These are phyloP conservation scores for Onygenales sp. DNA, from an alignment of 2,329 filamentous ascomycete species.

Conservation along the genomic window DNA sequence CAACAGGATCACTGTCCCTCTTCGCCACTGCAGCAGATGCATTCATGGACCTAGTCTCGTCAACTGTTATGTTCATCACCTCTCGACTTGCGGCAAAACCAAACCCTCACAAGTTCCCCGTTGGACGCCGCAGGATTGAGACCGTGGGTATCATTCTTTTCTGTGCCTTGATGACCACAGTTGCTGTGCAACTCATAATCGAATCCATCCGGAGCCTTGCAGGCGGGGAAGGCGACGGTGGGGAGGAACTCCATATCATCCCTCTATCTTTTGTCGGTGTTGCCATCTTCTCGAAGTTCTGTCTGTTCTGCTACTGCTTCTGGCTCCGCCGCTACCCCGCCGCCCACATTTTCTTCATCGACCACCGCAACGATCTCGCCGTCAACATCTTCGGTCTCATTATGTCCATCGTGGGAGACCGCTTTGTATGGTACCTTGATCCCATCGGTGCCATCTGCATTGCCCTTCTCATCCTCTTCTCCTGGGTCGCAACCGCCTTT, in stretches of 20 bases:
- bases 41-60: constrained; percentile 57
- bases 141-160: constrained; percentile 58
- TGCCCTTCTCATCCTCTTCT: constrained; percentile 51
- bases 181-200: constrained; percentile 53
- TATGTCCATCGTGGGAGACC: constrained; percentile 47
- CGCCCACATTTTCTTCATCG: constrained; percentile 27
- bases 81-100: constrained; percentile 50
- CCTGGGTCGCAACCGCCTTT: constrained; percentile 52
- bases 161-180: constrained; percentile 57
- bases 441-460: constrained; percentile 53
- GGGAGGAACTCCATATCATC: constrained; percentile 42
- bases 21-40: constrained; percentile 59
- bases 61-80: constrained; percentile 53
- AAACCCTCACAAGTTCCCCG: constrained; percentile 54
- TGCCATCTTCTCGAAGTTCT: constrained; percentile 25
- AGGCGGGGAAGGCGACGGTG: constrained; percentile 31
- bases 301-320: constrained; percentile 14
- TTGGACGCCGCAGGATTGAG: constrained; percentile 54
- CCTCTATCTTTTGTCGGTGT: constrained; percentile 46
- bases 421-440: constrained; percentile 50
- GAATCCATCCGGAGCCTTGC: constrained; percentile 48
- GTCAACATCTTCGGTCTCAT: constrained; percentile 48
- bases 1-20: constrained; percentile 51
- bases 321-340: constrained; percentile 13
- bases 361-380: constrained; percentile 49